These are phyloP conservation scores for Aphanocladium album DNA, from an alignment of 2,329 filamentous ascomycete genomes.

Conservation along the genomic window DNA sequence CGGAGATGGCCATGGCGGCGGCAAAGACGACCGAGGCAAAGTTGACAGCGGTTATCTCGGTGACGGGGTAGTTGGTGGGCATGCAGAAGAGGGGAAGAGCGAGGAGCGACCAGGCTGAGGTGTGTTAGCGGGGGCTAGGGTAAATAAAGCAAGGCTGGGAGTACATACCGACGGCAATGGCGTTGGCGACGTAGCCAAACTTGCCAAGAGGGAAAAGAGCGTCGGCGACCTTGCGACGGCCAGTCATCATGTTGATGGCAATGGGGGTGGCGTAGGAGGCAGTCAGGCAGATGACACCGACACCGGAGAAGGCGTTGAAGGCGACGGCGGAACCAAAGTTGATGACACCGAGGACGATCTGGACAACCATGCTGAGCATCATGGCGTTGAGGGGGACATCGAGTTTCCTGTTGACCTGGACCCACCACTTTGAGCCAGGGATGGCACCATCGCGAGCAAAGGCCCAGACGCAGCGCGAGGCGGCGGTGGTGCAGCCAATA, in stretches of 20 bases:
- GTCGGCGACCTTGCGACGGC: constrained; percentile 53
- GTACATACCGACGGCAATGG: constrained; percentile 56
- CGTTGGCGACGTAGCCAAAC: constrained; percentile 57
- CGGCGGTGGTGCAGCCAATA: constrained; percentile 63
- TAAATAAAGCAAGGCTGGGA: neutral
- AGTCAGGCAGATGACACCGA: constrained; percentile 65
- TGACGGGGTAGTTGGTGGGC: constrained; percentile 59
- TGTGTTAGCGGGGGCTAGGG: constrained; percentile 11
- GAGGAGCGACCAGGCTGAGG: constrained; percentile 58
- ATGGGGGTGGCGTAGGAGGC: constrained; percentile 65
- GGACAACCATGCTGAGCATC: constrained; percentile 63
- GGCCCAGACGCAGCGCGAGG: constrained; percentile 63
- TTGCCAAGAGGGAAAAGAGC: constrained; percentile 58
- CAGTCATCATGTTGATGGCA: constrained; percentile 55
- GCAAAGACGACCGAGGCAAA: constrained; percentile 73
- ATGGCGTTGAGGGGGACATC: constrained; percentile 66
- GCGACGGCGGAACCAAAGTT: constrained; percentile 65
- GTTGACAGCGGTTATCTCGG: constrained; percentile 54
- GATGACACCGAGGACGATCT: constrained; percentile 60
- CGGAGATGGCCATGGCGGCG: constrained; percentile 56
- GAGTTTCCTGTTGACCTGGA: constrained; percentile 54
- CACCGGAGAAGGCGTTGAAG: constrained; percentile 68
- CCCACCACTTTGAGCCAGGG: constrained; percentile 57
- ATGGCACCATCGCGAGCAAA: constrained; percentile 68
- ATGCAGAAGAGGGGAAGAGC: constrained; percentile 72